Evolutionary conservation across 2,329 filamentous ascomycete species (phyloP).

Genomic region (Mycosphaerella sp.): DNA sequence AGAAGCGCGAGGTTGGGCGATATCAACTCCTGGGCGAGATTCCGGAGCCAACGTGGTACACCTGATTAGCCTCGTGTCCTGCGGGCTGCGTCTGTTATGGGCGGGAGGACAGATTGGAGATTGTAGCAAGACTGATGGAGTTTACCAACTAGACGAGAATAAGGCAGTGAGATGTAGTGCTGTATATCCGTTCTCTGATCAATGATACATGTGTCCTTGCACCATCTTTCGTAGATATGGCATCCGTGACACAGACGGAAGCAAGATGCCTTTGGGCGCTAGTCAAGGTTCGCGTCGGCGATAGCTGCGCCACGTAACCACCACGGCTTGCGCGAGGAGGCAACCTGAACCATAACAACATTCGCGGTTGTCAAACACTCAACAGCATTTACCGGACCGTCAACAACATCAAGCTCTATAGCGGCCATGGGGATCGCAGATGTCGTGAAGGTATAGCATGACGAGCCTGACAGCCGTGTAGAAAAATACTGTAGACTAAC

Average conservation of each 20-base stretch:
- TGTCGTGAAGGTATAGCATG: conserved; percentile 23
- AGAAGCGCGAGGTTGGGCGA: conserved; percentile 56
- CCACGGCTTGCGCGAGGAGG: too few species aligned
- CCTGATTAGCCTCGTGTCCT: conserved; percentile 10
- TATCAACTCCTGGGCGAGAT: conserved; percentile 47
- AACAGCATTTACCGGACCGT: not conserved
- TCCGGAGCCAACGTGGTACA: conserved; percentile 16
- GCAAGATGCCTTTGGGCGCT: too few species aligned
- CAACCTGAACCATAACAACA: too few species aligned
- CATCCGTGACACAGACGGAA: too few species aligned
- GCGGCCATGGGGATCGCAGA: conserved; percentile 22
- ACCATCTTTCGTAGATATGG: too few species aligned
- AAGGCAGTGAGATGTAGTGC: not conserved
- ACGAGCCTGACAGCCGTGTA: not conserved
- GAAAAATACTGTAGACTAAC: conserved; percentile 7
- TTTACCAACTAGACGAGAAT: not conserved
- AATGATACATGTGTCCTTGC: not conserved
- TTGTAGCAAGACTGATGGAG: not conserved
- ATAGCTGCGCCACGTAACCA: too few species aligned
- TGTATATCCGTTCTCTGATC: not conserved
- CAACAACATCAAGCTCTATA: not conserved
- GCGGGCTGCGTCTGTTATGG: conserved; percentile 8
- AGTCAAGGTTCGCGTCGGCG: too few species aligned
- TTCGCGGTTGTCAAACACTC: too few species aligned
- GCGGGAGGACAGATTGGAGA: conserved; percentile 2